Conservation (phyloP, 768 basidiomycete genomes). For the Crepidotus variabilis region DNA sequence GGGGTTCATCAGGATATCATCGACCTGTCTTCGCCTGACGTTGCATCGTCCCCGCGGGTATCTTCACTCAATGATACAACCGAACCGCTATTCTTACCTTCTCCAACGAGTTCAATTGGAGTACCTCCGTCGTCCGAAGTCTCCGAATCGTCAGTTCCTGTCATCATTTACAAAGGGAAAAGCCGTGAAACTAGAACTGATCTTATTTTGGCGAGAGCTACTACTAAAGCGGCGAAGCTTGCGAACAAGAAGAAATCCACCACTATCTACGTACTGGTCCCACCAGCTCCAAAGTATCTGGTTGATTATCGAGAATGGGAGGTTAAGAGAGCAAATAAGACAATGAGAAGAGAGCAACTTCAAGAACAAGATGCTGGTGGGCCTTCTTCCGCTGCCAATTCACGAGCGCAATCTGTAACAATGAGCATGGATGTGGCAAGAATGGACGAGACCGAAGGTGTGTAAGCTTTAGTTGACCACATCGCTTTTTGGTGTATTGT, state of each 20-base stretch:
- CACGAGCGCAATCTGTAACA: no score
- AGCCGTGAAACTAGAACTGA: neutral
- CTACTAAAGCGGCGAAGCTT: neutral
- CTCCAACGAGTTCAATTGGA: slow-evolving; percentile 22
- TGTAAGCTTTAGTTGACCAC: slow-evolving; percentile 13
- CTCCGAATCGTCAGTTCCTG: neutral
- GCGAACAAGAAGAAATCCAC: neutral
- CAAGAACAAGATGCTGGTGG: no score
- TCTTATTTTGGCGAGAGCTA: neutral
- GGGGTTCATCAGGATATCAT: neutral
- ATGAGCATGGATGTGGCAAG: no score
- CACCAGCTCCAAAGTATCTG: slow-evolving; percentile 26
- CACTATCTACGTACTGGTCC: slow-evolving; percentile 26
- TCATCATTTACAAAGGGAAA: neutral
- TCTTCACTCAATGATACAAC: neutral
- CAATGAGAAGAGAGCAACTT: no score
- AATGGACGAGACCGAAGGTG: slow-evolving; percentile 13
- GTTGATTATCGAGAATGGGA: slow-evolving; percentile 7
- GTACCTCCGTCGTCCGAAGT: neutral
- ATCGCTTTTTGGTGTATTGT: slow-evolving; percentile 1
- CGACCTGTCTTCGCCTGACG: neutral
- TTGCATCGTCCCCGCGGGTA: neutral
- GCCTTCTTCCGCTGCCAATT: no score
- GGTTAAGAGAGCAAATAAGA: neutral
- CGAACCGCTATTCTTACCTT: slow-evolving; percentile 48